Base-by-base conservation (phyloP, 768 basidiomycete species). In the Pleurotus cornucopiae region DNA sequence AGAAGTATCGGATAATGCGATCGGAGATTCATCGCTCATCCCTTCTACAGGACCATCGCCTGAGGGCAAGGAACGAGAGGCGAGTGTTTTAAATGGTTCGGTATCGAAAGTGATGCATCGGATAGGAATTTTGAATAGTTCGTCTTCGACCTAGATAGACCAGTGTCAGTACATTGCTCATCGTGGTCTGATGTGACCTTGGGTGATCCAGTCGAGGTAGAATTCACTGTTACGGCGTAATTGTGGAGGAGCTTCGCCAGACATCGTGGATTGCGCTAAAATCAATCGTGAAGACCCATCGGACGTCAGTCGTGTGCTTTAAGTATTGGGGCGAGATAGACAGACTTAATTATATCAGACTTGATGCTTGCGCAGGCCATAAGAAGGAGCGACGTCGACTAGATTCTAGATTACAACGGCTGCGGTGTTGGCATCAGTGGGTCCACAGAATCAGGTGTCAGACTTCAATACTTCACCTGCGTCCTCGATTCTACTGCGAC, bases 51-150 rank as follows among this genome's bases (percentile, higher is more conserved):
- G 25, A 21, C 37, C 44, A 13, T 14, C 46, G 25, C 44, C 54
- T 16, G 23, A 20, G 14, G 55, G 38, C 20, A 58, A 38, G 13
- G 56, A 46, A 18, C 39, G 25, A 26, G 26, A n/a, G 44, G 25
- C 54, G 18, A 60, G 45, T 16, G 39, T 34, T 20, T 41, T 13
- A 39, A 49, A 54, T 16, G 47, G 56, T 21, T 21, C 46, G 9
- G 45, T 39, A 20, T 49, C 12, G 18, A 25, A 43, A 44, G 13
- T 37, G 53, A 58, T 54, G 21, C 18, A 52, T 18, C 23, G 49
- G 47, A 61, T 61, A 5, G 61, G 52, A 9, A 66, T 61, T 46
- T 62, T 60, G 45, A 69, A 61, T 23, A 69, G 37, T 6, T 13
- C 16, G 26, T 47, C 46, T 20, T 56, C 55, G n/a, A 56, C 55